These are phyloP conservation scores for Aspergillus pseudonomiae DNA, from an alignment of 2,329 filamentous ascomycete genomes.

Conservation along the genomic window DNA sequence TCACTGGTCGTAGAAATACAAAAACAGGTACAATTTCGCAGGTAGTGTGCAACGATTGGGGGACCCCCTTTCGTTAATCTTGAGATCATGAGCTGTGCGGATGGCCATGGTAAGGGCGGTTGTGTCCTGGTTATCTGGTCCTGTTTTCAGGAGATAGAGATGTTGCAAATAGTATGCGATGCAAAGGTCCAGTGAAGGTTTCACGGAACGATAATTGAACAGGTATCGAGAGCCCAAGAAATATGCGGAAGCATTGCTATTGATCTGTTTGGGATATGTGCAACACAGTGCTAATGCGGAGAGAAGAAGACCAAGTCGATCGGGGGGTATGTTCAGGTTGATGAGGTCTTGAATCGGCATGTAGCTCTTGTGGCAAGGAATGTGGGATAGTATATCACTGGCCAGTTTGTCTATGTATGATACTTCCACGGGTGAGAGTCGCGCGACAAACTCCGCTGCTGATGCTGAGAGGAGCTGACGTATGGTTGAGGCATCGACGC, in stretches of 20 bases:
- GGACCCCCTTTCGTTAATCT: background rate
- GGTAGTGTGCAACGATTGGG: background rate
- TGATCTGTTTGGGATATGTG: background rate
- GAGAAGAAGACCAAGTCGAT: background rate
- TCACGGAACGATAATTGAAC: background rate
- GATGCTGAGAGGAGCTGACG: background rate
- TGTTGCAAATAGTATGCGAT: background rate
- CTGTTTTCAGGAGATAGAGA: background rate
- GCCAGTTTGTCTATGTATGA: background rate
- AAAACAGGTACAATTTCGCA: background rate
- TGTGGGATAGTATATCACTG: background rate
- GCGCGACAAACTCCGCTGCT: background rate
- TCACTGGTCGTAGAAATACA: constrained; percentile 2
- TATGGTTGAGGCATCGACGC: background rate
- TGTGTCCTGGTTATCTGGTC: background rate
- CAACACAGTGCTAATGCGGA: background rate
- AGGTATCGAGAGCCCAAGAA: background rate
- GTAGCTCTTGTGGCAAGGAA: background rate
- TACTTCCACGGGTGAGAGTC: background rate
- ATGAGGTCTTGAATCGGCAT: background rate
- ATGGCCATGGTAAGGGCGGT: background rate
- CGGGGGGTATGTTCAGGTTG: background rate
- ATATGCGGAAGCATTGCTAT: background rate
- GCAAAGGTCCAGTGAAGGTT: background rate
- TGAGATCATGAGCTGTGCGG: background rate